phyloP scores from a whole-genome alignment of 106 monocot species.

The Amphibolis antarctica region DNA sequence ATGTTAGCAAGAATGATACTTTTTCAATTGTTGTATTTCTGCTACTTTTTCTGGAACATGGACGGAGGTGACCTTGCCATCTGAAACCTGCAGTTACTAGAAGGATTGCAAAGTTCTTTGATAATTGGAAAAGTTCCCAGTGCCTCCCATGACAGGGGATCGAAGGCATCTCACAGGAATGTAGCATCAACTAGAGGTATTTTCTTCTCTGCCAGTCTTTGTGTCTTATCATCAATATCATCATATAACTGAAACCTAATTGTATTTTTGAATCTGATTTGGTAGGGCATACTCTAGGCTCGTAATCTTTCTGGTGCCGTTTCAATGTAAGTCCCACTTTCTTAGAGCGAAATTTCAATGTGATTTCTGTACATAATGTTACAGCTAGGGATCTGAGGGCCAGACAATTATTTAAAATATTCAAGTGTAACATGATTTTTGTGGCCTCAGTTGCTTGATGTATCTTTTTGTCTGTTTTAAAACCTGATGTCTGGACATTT shows the following conservation, averaged over 20 bases:
- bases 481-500: too few relatives aligned
- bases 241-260: neutral
- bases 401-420: neutral
- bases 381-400: conserved; percentile 1
- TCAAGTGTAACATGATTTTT: conserved; percentile 2
- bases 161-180: conserved; percentile 24
- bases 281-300: neutral
- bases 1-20: too few relatives aligned
- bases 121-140: conserved; percentile 46
- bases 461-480: too few relatives aligned
- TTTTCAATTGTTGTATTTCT: neutral
- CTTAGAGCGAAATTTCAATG: neutral
- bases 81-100: conserved; percentile 48
- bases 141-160: conserved; percentile 41
- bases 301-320: neutral
- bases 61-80: neutral
- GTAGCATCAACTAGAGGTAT: conserved; percentile 54
- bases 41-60: neutral
- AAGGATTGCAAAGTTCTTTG: conserved; percentile 89
- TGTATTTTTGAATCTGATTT: neutral
- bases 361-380: conserved; percentile 4
- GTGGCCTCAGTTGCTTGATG: neutral
- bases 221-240: neutral
- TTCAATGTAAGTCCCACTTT: neutral
- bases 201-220: neutral